These are phyloP conservation scores for Cytospora chrysosperma DNA, from an alignment of 2,329 filamentous ascomycete genomes.

Conservation along the genomic window DNA sequence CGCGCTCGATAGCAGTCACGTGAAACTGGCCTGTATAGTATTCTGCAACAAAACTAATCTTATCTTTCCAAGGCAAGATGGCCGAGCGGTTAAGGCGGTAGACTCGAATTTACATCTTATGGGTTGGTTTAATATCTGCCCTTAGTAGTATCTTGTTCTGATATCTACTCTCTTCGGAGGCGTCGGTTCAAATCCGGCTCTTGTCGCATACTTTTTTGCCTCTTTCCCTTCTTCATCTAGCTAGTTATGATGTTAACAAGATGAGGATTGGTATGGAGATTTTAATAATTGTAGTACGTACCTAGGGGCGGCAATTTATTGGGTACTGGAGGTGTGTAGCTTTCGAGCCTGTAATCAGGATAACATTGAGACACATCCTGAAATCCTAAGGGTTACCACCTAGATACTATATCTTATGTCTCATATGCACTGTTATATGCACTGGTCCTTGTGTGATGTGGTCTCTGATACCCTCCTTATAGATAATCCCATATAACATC, in stretches of 20 bases:
- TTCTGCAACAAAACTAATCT: too few species aligned
- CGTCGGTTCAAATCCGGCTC: conserved; percentile 21
- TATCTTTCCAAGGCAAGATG: conserved; percentile 1
- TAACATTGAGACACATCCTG: too few species aligned
- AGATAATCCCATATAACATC: not conserved
- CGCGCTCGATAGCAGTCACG: too few species aligned
- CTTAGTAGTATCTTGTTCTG: not conserved
- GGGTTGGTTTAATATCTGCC: too few species aligned
- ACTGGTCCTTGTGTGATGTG: too few species aligned
- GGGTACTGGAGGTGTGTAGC: too few species aligned
- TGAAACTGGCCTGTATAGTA: too few species aligned
- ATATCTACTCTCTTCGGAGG: conserved; percentile 23
- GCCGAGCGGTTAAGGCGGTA: conserved; percentile 22
- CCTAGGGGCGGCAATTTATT: too few species aligned
- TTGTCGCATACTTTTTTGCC: not conserved
- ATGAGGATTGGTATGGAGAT: too few species aligned
- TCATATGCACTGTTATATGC: not conserved
- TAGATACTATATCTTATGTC: not conserved
- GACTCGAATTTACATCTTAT: conserved; percentile 15
- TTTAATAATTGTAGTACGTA: too few species aligned
- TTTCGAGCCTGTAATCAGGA: too few species aligned
- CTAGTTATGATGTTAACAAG: too few species aligned
- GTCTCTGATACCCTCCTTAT: not conserved
- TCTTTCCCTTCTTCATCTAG: not conserved
- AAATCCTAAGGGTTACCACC: not conserved